phyloP scores from a whole-genome alignment of 768 basidiomycete species.

The Suillus discolor region DNA sequence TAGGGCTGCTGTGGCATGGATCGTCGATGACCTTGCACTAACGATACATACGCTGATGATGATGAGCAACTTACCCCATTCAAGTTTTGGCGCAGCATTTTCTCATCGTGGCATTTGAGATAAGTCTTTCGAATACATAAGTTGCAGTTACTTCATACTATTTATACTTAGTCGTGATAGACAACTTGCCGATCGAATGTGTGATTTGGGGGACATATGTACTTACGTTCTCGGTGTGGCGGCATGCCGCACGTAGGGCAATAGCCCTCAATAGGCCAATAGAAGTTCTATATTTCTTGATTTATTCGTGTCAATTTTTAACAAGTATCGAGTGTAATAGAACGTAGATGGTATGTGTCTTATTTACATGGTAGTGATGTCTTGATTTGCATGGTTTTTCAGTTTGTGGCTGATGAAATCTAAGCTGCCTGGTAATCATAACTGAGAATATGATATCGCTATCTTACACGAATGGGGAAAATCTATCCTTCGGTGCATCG shows the following conservation, averaged over 20 bases:
- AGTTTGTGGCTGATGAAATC: not conserved
- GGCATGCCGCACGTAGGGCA: too few relatives aligned
- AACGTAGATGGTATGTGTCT: not conserved
- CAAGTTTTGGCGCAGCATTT: conserved; percentile 8
- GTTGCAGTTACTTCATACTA: too few relatives aligned
- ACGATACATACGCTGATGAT: not conserved
- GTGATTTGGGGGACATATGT: not conserved
- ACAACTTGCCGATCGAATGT: not conserved
- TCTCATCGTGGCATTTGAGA: not conserved
- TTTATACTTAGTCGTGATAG: not conserved
- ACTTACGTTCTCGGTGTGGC: not conserved
- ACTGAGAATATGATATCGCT: not conserved
- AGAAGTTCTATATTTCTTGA: not conserved
- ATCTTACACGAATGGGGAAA: not conserved
- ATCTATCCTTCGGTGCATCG: not conserved
- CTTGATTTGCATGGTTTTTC: not conserved
- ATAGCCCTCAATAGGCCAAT: too few relatives aligned
- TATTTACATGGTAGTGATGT: not conserved
- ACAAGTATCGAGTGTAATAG: not conserved
- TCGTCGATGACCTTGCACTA: conserved; percentile 1
- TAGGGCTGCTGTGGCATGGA: conserved; percentile 24
- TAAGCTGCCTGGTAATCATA: not conserved
- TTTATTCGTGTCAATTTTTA: not conserved
- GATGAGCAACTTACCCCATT: conserved; percentile 24
- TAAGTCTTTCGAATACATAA: not conserved